phyloP scores from a whole-genome alignment of 371 early-diverging fungal genomes.

The Circinella umbellata region DNA sequence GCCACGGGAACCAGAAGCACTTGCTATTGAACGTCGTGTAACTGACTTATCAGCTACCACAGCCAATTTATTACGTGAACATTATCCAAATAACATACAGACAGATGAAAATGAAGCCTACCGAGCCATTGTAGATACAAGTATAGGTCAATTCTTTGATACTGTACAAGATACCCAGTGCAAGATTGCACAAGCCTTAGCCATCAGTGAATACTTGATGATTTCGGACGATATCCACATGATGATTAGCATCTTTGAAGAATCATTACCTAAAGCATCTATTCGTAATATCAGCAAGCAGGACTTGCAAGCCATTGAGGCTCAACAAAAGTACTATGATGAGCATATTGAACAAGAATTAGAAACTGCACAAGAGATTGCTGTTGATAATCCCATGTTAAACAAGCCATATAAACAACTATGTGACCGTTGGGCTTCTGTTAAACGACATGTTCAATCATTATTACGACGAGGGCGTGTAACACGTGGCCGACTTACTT shows the following conservation, averaged over 20 bases:
- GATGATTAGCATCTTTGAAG: constrained; percentile 15
- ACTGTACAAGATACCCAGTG: constrained; percentile 8
- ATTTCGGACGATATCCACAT: constrained; percentile 12
- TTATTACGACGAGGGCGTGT: constrained; percentile 4
- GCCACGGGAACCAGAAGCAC: constrained; percentile 16
- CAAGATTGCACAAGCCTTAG: constrained; percentile 7
- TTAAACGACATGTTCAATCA: constrained; percentile 4
- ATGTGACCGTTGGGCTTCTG: constrained; percentile 9
- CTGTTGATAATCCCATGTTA: neutral
- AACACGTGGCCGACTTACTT: constrained; percentile 10
- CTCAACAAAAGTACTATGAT: constrained; percentile 17
- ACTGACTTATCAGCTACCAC: constrained; percentile 2
- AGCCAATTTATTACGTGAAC: constrained; percentile 2
- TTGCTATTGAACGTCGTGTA: constrained; percentile 10
- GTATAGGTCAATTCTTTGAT: neutral
- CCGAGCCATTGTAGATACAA: neutral
- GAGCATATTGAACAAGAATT: constrained; percentile 10
- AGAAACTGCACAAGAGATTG: constrained; percentile 8
- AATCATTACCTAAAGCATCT: neutral
- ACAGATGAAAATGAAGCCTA: neutral
- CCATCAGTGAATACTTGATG: constrained; percentile 18
- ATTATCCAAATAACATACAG: neutral
- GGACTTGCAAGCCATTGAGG: constrained; percentile 14
- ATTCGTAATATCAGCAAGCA: constrained; percentile 11
- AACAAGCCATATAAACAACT: constrained; percentile 4